Evolutionary conservation across 495 filamentous ascomycete species (phyloP), one percentile per base, ranked within the genome.

Genomic region (Aspergillus sclerotioniger): DNA sequence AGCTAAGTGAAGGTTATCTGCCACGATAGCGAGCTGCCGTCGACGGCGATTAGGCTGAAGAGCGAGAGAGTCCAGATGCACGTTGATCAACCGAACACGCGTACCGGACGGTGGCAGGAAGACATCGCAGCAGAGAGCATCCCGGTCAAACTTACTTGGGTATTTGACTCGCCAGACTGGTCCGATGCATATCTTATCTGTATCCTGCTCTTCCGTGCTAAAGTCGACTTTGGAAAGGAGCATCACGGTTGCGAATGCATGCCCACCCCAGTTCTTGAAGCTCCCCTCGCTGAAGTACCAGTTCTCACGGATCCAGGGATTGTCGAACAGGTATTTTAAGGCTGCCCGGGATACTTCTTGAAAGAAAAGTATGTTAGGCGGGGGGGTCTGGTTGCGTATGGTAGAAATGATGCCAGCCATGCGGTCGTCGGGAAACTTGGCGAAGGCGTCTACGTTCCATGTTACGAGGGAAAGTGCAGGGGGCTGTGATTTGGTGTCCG

Each of bases 321-420:
- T 20, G 6, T 31, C 35, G 17, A 53, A 19, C 7, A 53, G 20
- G 25, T 10, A 12, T 13, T 21, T 29, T n/a, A 53, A 28, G 13
- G 51, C 25, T 6, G 51, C 32, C 7, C 51, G 51, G n/a, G 51
- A 53, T 3, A 53, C 51, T 53, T 53, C 51, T 33, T 53, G 51
- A 13, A 53, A 32, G 51, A 53, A 53, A 19, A 53, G 20, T 2
- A 53, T 53, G 51, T 53, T 21, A 13, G 31, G 10, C 1, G 51
- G 13, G 15, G 51, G 51, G 16, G 32, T 33, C 13, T 16, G 15
- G 28, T 20, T 21, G 19, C 12, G 21, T 6, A 53, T 15, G 32
- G 17, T 21, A 9, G 51, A 37, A 13, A 53, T 37, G 51, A 53
- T 53, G 25, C 21, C 25, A 20, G 51, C 20, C 9, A 53, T 53